A percentile compares a stretch with the other conserved stretches of the same genome.
Evolutionary conservation across 139 green algal species (phyloP).

Genomic region (Coelastrella sp.): DNA sequence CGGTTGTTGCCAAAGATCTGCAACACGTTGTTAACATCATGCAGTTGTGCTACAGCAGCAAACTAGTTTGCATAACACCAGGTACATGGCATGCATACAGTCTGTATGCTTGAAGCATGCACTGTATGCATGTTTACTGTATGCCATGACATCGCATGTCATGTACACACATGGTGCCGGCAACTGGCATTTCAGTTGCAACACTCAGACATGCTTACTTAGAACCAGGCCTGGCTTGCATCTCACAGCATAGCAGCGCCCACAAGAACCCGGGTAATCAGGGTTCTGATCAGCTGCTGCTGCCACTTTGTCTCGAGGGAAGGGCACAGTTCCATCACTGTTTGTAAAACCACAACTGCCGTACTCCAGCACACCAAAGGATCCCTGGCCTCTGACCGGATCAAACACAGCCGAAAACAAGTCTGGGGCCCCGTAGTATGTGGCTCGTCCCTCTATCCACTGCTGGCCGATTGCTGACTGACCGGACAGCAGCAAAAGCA

Average conservation of each 20-base stretch:
- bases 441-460: conserved; percentile 27
- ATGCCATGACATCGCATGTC: too few relatives aligned
- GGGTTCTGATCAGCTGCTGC: conserved; percentile 28
- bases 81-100: too few relatives aligned
- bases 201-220: not conserved
- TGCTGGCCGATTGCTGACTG: not conserved
- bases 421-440: conserved; percentile 31
- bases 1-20: too few relatives aligned
- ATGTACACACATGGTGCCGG: too few relatives aligned
- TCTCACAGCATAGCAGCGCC: conserved; percentile 47
- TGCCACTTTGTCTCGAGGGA: conserved; percentile 17
- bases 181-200: too few relatives aligned
- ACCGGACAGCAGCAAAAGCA: not conserved
- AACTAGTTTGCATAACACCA: too few relatives aligned
- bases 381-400: conserved; percentile 3
- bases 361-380: conserved; percentile 29
- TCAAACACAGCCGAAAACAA: conserved; percentile 23
- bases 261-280: conserved; percentile 53
- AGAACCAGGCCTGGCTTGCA: conserved; percentile 43
- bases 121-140: too few relatives aligned
- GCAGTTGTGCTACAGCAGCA: too few relatives aligned
- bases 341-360: conserved; percentile 49
- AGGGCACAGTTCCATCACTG: conserved; percentile 33
- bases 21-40: too few relatives aligned
- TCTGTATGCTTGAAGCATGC: too few relatives aligned